These are phyloP conservation scores for Pharnaceum exiguum DNA, from an alignment of 148 eudicot species.

Conservation along the genomic window DNA sequence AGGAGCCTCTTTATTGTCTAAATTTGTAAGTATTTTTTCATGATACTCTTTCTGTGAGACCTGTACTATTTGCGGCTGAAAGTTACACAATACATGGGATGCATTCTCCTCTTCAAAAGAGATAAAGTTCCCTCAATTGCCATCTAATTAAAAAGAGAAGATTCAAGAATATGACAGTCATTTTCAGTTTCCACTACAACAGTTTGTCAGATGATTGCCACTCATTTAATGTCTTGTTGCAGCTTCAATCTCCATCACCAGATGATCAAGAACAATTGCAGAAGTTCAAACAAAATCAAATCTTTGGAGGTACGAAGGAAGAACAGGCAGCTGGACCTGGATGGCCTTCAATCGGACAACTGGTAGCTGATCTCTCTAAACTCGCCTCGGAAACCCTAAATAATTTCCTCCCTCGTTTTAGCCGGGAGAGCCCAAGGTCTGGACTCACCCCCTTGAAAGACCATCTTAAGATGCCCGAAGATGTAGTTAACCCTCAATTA, in stretches of 20 bases:
- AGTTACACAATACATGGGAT: not conserved
- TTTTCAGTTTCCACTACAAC: no score
- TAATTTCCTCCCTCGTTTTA: conserved; percentile 35
- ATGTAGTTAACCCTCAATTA: conserved; percentile 39
- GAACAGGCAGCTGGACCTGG: conserved; percentile 45
- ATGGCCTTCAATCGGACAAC: conserved; percentile 81
- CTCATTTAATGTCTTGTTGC: conserved; percentile 6
- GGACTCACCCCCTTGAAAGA: conserved; percentile 77
- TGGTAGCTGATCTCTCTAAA: conserved; percentile 54
- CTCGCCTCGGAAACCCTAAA: conserved; percentile 44
- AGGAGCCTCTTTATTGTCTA: conserved; percentile 46
- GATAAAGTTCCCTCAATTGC: not conserved
- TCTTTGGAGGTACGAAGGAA: conserved; percentile 35
- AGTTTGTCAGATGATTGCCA: not conserved
- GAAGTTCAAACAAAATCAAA: conserved; percentile 38
- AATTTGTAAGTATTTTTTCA: conserved; percentile 30
- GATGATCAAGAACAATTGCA: conserved; percentile 28
- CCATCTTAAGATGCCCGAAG: conserved; percentile 73
- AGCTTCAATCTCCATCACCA: conserved; percentile 36
- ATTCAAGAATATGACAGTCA: not conserved
- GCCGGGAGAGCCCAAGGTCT: conserved; percentile 23
- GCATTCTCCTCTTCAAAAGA: not conserved
- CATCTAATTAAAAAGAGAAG: not conserved
- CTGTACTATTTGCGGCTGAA: not conserved
- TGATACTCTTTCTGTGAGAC: not conserved